Evolutionary conservation across 495 filamentous ascomycete species (phyloP).

Genomic region (Staphylotrichum tortipilum): DNA sequence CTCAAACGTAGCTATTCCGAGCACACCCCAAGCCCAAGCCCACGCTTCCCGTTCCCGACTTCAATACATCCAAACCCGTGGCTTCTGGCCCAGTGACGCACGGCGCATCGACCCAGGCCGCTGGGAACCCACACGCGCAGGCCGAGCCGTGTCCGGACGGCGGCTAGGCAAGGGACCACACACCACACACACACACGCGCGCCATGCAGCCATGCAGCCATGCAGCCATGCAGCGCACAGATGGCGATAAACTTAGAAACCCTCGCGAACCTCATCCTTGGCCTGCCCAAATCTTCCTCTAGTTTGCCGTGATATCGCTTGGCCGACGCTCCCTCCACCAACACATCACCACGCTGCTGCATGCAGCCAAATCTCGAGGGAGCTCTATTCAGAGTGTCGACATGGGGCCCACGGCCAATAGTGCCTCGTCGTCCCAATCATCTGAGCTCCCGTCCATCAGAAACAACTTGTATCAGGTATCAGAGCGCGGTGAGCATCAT

Average conservation of each 20-base stretch:
- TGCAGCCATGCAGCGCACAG: background rate
- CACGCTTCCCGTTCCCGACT: background rate
- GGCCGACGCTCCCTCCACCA: background rate
- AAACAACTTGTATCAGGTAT: too few relatives aligned
- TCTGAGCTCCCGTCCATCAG: background rate
- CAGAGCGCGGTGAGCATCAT: too few relatives aligned
- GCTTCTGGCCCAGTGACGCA: too few relatives aligned
- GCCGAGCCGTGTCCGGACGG: background rate
- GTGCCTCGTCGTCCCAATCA: background rate
- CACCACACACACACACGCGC: too few relatives aligned
- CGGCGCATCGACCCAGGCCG: background rate
- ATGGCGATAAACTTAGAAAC: slow-evolving; percentile 9
- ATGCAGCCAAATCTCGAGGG: too few relatives aligned
- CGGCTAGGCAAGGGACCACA: slow-evolving; percentile 8
- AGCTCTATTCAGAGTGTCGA: too few relatives aligned
- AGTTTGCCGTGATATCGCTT: background rate
- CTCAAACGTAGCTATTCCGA: background rate
- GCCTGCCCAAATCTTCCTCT: background rate
- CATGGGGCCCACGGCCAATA: background rate
- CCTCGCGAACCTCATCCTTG: background rate
- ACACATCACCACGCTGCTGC: too few relatives aligned
- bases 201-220: background rate
- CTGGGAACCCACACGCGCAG: background rate
- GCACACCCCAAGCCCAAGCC: background rate
- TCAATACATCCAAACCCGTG: too few relatives aligned